Evolutionary conservation across 1,284 basidiomycete species (phyloP), one percentile per base, ranked within the genome.

Genomic region (Malassezia dermatis): DNA sequence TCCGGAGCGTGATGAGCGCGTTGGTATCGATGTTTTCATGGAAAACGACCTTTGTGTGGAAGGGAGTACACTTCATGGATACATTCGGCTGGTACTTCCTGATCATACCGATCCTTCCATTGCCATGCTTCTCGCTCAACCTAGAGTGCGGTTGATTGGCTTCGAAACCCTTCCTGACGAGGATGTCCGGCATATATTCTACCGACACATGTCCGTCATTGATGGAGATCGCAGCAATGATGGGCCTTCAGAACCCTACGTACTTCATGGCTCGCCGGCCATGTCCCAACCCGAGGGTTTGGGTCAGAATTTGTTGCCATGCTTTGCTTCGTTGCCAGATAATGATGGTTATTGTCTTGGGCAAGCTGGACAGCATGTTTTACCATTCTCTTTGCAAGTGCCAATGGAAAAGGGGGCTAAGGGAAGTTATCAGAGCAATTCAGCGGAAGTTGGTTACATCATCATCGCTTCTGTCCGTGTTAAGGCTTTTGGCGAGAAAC

Each of bases 121-220:
- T 12, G 56, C 56, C 0, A 75, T 93, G 3, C 78, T 83, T 59
- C 78, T 94, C 6, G 84, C 84, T 24, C 83, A 81, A 48, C 88
- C 84, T 5, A 93, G 90, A 77, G 77, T 93, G 31, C 80, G 89
- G 35, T 79, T 93, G 13, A 81, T 94, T 47, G 90, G 90, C 0
- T 93, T 89, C 68, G 90, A 94, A 77, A 78, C 80, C 55, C 79
- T 86, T 46, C 78, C 82, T 0, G 78, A 80, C 34, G 78, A 81
- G 56, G 78, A 81, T 50, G 77, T 81, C 2, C 79, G 85, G n/a
- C 84, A 88, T 72, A 84, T 86, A 17, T 93, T 95, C 77, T 90
- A 88, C 75, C 87, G 89, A 65, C 83, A 83, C 65, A 82, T 85
- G 5, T 79, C 82, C 15, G 76, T 80, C 11, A 78, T 94, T 17